A percentile compares a stretch with the other conserved stretches of the same genome.
phyloP scores from a whole-genome alignment of 805 yeast genomes.

The Sporopachydermia lactativora region DNA sequence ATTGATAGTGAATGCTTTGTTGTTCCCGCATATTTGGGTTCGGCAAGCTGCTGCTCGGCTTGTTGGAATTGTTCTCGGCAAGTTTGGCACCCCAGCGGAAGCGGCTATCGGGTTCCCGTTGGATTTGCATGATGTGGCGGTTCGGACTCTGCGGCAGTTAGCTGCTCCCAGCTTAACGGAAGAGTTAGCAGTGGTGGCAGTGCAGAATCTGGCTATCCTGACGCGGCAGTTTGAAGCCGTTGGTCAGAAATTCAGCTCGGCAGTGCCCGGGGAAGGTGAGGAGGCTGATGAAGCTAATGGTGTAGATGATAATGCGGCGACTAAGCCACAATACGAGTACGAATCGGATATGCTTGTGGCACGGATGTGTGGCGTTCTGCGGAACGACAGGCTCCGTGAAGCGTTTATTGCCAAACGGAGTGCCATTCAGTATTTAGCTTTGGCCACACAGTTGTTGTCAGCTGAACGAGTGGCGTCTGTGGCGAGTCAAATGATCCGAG shows the following conservation, averaged over 20 bases:
- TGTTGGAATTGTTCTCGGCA: conserved; percentile 35
- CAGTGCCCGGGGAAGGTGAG: conserved; percentile 13
- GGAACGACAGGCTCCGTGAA: conserved; percentile 46
- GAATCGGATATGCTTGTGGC: conserved; percentile 49
- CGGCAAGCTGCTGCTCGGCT: conserved; percentile 53
- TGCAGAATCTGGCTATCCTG: conserved; percentile 51
- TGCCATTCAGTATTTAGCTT: conserved; percentile 56
- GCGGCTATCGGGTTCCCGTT: not conserved
- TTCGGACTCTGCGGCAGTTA: conserved; percentile 60
- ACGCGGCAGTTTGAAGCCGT: conserved; percentile 47
- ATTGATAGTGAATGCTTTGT: conserved; percentile 35
- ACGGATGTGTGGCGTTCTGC: conserved; percentile 47
- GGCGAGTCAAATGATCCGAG: conserved; percentile 37
- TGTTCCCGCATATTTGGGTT: conserved; percentile 90
- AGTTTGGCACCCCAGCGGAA: conserved; percentile 16
- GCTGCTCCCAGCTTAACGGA: conserved; percentile 65
- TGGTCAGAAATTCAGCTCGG: conserved; percentile 11
- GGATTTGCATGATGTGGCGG: conserved; percentile 25
- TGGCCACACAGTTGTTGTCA: conserved; percentile 38
- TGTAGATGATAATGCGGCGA: conserved; percentile 14
- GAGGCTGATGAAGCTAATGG: conserved; percentile 16
- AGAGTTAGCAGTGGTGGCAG: conserved; percentile 45
- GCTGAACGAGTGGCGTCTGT: conserved; percentile 26
- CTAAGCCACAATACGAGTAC: conserved; percentile 11
- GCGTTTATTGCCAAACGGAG: conserved; percentile 49